Evolutionary conservation across 805 yeast species (phyloP).

Genomic region (Maudiozyma serrabonitensis): DNA sequence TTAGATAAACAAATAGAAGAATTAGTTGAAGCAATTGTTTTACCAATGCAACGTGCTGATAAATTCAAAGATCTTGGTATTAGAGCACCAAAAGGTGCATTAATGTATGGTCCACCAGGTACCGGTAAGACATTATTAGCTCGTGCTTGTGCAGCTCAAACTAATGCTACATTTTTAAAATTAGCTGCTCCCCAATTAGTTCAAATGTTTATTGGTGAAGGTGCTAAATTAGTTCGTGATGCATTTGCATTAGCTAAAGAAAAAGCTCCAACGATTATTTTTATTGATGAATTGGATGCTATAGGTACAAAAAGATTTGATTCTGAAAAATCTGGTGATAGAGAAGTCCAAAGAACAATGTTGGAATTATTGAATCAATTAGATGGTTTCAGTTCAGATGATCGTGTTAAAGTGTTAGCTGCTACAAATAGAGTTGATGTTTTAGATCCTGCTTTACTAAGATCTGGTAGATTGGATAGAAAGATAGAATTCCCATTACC

Average conservation of each 20-base stretch:
- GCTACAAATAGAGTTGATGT: slow-evolving; percentile 98
- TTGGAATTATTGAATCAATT: slow-evolving; percentile 91
- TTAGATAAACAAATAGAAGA: slow-evolving; percentile 97
- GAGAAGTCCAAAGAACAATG: slow-evolving; percentile 99
- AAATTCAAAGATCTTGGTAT: slow-evolving; percentile 90
- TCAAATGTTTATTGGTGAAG: slow-evolving; percentile 98
- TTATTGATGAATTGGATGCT: slow-evolving; percentile 97
- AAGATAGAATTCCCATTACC: slow-evolving; percentile 98
- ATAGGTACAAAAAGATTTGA: slow-evolving; percentile 98
- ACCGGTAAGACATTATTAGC: slow-evolving; percentile 97
- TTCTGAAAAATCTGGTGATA: slow-evolving; percentile 93
- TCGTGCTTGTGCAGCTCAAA: slow-evolving; percentile 97
- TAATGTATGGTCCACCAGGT: slow-evolving; percentile 99
- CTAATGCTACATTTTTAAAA: slow-evolving; percentile 92
- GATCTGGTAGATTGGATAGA: slow-evolving; percentile 96
- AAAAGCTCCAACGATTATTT: slow-evolving; percentile 95
- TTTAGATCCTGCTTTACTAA: slow-evolving; percentile 92
- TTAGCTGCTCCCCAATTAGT: slow-evolving; percentile 97
- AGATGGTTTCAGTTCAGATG: slow-evolving; percentile 97
- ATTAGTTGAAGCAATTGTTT: slow-evolving; percentile 93
- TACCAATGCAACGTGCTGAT: slow-evolving; percentile 97
- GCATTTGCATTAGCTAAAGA: slow-evolving; percentile 96
- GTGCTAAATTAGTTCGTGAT: slow-evolving; percentile 94
- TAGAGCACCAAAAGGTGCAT: slow-evolving; percentile 96
- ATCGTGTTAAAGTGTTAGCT: slow-evolving; percentile 91